These are phyloP conservation scores for Porogramme epimiltina DNA, from an alignment of 1,284 basidiomycete genomes.

Conservation along the genomic window DNA sequence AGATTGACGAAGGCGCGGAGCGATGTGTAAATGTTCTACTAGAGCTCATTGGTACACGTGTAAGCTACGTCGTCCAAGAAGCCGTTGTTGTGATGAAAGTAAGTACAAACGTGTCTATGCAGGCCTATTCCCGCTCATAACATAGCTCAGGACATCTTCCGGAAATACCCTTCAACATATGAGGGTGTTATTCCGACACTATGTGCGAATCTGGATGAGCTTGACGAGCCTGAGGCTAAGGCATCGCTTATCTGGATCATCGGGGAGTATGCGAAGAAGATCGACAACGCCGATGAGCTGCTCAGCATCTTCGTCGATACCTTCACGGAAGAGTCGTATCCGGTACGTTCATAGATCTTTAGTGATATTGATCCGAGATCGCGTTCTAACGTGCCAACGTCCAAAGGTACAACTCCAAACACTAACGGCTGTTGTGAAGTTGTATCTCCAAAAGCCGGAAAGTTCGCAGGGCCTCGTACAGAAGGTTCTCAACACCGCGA, in stretches of 20 bases:
- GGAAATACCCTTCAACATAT: constrained; percentile 96
- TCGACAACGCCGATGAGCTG: constrained; percentile 94
- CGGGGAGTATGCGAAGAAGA: constrained; percentile 96
- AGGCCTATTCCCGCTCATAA: background rate
- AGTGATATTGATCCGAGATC: too few species aligned
- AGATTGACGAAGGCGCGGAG: constrained; percentile 91
- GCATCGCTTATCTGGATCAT: constrained; percentile 99
- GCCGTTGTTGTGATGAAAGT: constrained; percentile 99
- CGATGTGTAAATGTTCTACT: constrained; percentile 94
- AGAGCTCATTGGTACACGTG: constrained; percentile 89
- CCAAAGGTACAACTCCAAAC: constrained; percentile 90
- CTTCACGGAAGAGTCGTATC: constrained; percentile 93
- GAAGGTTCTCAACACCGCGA: constrained; percentile 88
- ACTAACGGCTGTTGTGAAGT: constrained; percentile 94
- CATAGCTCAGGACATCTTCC: constrained; percentile 86
- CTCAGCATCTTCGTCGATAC: constrained; percentile 89
- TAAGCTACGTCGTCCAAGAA: constrained; percentile 98
- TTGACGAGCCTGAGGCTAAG: constrained; percentile 98
- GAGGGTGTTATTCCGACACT: constrained; percentile 96
- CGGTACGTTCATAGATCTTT: constrained; percentile 49
- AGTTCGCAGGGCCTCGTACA: constrained; percentile 91
- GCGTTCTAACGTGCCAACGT: too few species aligned
- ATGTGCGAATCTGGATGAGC: constrained; percentile 93
- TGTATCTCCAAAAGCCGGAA: constrained; percentile 94
- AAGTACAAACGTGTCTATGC: constrained; percentile 7